Conservation (phyloP, 441 rosid genomes). For the Biscutella auriculata region DNA sequence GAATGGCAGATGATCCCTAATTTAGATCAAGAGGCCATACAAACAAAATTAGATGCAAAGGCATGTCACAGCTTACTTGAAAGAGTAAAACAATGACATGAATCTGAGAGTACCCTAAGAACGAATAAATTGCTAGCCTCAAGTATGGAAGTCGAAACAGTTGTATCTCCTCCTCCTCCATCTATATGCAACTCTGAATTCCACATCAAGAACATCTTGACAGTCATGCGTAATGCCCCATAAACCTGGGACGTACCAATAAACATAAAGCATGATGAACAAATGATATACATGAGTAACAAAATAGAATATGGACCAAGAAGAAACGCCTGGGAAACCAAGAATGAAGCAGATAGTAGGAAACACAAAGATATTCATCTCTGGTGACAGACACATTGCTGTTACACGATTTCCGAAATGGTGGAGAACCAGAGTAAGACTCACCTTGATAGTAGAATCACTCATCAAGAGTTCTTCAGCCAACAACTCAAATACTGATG, state of each 20-base stretch:
- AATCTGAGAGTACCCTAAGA: conserved; percentile 52
- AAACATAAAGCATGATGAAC: conserved; percentile 2
- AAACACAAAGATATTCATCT: not conserved
- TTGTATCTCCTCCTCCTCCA: conserved; percentile 70
- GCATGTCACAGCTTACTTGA: conserved; percentile 3
- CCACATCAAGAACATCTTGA: conserved; percentile 98
- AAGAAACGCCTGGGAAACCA: not conserved
- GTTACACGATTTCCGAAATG: not conserved
- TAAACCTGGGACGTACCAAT: conserved; percentile 49
- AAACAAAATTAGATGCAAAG: not conserved
- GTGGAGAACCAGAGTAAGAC: conserved; percentile 3
- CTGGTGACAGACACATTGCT: not conserved
- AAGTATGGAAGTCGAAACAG: conserved; percentile 77
- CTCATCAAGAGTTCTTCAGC: conserved; percentile 99
- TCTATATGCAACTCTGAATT: conserved; percentile 81
- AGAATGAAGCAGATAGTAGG: conserved; percentile 1
- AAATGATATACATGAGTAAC: not conserved
- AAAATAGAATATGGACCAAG: not conserved
- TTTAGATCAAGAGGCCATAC: conserved; percentile 6
- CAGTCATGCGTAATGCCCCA: conserved; percentile 97
- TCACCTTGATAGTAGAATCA: conserved; percentile 82
- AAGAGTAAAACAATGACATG: not conserved
- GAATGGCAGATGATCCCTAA: conserved; percentile 90
- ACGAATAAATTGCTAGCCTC: conserved; percentile 97
- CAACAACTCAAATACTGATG: conserved; percentile 89